These are phyloP conservation scores for Pichia membranifaciens DNA, from an alignment of 805 yeast genomes.

Conservation along the genomic window DNA sequence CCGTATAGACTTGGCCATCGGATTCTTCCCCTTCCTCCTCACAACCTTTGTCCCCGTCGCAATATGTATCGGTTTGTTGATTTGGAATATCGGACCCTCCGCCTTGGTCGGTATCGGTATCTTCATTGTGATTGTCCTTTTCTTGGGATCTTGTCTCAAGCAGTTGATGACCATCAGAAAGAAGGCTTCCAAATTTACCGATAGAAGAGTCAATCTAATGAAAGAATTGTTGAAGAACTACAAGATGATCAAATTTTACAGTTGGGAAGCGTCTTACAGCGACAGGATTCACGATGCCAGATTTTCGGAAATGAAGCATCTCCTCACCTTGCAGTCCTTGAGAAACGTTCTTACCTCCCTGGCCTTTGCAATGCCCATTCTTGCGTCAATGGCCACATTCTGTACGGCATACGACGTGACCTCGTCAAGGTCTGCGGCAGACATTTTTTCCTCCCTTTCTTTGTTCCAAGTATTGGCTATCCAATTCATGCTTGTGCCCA, in stretches of 20 bases:
- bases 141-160: slow-evolving; percentile 42
- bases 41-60: slow-evolving; percentile 58
- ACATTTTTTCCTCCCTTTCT: slow-evolving; percentile 63
- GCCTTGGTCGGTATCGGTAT: slow-evolving; percentile 69
- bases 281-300: slow-evolving; percentile 51
- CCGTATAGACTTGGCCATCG: slow-evolving; percentile 69
- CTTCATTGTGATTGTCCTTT: slow-evolving; percentile 42
- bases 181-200: slow-evolving; percentile 60
- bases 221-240: slow-evolving; percentile 75
- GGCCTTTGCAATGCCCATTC: slow-evolving; percentile 53
- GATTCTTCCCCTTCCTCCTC: slow-evolving; percentile 59
- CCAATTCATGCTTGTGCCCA: slow-evolving; percentile 62
- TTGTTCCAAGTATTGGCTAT: slow-evolving; percentile 56
- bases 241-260: slow-evolving; percentile 77
- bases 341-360: slow-evolving; percentile 54
- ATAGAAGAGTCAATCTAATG: slow-evolving; percentile 65
- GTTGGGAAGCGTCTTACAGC: slow-evolving; percentile 83
- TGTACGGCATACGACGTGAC: slow-evolving; percentile 35
- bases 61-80: slow-evolving; percentile 58
- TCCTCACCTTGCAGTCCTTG: slow-evolving; percentile 56
- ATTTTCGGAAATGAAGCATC: slow-evolving; percentile 50
- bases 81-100: slow-evolving; percentile 63
- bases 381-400: slow-evolving; percentile 62
- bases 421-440: slow-evolving; percentile 44
- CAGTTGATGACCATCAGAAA: slow-evolving; percentile 48